Evolutionary conservation across 2,329 filamentous ascomycete species (phyloP).

Genomic region (Fusarium sp.): DNA sequence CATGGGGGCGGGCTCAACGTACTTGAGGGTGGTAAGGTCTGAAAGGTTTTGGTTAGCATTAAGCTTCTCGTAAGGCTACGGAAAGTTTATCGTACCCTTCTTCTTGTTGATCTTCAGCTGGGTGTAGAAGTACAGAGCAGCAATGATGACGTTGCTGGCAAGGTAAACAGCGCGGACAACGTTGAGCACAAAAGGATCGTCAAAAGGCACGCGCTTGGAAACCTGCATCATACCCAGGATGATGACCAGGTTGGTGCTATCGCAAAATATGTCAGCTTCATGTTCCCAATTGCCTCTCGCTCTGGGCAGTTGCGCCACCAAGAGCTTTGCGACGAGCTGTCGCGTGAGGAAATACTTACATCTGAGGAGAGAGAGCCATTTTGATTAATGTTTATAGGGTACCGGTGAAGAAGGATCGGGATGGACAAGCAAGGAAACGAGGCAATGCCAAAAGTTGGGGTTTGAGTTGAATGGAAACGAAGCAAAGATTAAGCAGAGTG

Average conservation of each 20-base stretch:
- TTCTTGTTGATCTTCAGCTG: slow-evolving; percentile 91
- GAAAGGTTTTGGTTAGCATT: slow-evolving; percentile 28
- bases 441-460: slow-evolving; percentile 20
- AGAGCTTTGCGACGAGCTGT: slow-evolving; percentile 22
- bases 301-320: slow-evolving; percentile 28
- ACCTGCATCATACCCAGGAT: slow-evolving; percentile 99
- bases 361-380: slow-evolving; percentile 73
- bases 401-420: slow-evolving; percentile 4
- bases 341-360: slow-evolving; percentile 59
- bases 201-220: slow-evolving; percentile 94
- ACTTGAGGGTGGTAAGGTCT: slow-evolving; percentile 98
- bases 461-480: slow-evolving; percentile 13
- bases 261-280: slow-evolving; percentile 39
- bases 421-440: slow-evolving; percentile 9
- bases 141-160: slow-evolving; percentile 81
- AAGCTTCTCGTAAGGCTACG: not conserved
- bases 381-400: slow-evolving; percentile 47
- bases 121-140: slow-evolving; percentile 85
- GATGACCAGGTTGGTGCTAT: slow-evolving; percentile 91
- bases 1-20: slow-evolving; percentile 95
- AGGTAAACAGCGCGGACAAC: slow-evolving; percentile 66
- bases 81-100: slow-evolving; percentile 75
- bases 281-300: slow-evolving; percentile 43
- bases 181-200: slow-evolving; percentile 75
- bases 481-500: slow-evolving; percentile 28